phyloP scores from a whole-genome alignment of 2,329 filamentous ascomycete genomes.

The Cercospora zeae-maydis region DNA sequence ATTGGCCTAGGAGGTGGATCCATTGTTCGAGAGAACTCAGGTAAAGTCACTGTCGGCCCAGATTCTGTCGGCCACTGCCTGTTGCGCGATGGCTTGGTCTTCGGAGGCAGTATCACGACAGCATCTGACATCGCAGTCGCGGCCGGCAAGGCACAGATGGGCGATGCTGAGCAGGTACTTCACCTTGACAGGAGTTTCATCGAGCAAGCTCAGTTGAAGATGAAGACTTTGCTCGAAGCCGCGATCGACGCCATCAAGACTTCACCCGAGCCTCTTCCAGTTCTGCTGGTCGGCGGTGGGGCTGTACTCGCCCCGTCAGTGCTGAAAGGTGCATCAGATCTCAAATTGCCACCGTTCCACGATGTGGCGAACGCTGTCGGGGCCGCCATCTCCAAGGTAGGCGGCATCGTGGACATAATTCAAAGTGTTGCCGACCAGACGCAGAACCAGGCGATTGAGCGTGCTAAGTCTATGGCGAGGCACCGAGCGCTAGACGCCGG shows the following conservation, averaged over 20 bases:
- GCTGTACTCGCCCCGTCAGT: conserved; percentile 50
- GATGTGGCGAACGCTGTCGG: conserved; percentile 60
- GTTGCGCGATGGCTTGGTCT: conserved; percentile 48
- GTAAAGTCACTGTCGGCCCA: conserved; percentile 50
- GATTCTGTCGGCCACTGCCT: conserved; percentile 55
- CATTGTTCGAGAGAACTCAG: conserved; percentile 37
- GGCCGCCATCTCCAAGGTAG: conserved; percentile 56
- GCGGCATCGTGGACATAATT: conserved; percentile 53
- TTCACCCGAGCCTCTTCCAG: conserved; percentile 50
- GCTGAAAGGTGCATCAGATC: conserved; percentile 50
- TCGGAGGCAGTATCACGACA: conserved; percentile 54
- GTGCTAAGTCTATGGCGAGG: conserved; percentile 38
- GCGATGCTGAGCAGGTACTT: conserved; percentile 25
- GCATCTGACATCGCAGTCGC: conserved; percentile 52
- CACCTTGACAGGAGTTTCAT: conserved; percentile 20
- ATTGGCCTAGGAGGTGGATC: conserved; percentile 58
- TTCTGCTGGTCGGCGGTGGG: conserved; percentile 58
- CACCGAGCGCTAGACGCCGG: conserved; percentile 37
- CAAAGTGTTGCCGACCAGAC: conserved; percentile 43
- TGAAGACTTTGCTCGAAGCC: conserved; percentile 49
- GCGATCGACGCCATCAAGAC: conserved; percentile 57
- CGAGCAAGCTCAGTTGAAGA: conserved; percentile 34
- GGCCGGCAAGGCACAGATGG: conserved; percentile 28
- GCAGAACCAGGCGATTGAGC: conserved; percentile 40
- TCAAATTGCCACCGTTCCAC: conserved; percentile 51